These are phyloP conservation scores for Pleurozium schreberi DNA, from an alignment of 225 moss, liverwort and hornwort genomes.

Conservation along the genomic window DNA sequence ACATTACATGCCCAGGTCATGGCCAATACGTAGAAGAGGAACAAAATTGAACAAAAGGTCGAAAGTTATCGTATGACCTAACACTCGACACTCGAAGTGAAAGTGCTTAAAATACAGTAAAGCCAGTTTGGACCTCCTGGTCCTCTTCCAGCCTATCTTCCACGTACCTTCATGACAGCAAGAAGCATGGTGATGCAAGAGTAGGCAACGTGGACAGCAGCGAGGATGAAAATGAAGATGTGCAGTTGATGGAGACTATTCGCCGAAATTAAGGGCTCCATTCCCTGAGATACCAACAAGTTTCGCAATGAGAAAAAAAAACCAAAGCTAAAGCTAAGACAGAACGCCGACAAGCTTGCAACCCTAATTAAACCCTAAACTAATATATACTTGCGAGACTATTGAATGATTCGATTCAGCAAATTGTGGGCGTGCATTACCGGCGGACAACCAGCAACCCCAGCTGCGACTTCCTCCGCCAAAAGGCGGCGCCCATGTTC, in stretches of 20 bases:
- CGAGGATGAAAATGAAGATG: slow-evolving; percentile 79
- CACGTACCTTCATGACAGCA: slow-evolving; percentile 48
- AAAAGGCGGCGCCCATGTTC: not conserved
- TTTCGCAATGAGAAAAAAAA: not conserved
- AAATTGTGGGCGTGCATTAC: not conserved
- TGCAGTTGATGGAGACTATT: slow-evolving; percentile 71
- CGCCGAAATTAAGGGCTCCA: slow-evolving; percentile 38
- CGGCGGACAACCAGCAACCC: not conserved
- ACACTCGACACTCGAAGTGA: too few relatives aligned
- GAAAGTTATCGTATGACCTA: too few relatives aligned
- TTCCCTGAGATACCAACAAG: not conserved
- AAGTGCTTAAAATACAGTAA: not conserved
- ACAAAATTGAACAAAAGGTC: too few relatives aligned
- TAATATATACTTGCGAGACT: not conserved
- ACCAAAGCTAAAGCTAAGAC: not conserved
- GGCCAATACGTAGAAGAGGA: too few relatives aligned
- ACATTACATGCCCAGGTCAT: too few relatives aligned
- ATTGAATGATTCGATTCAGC: not conserved
- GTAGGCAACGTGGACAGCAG: slow-evolving; percentile 55
- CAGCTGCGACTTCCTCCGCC: not conserved
- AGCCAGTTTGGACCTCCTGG: not conserved
- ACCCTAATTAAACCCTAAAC: not conserved
- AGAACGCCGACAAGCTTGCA: not conserved
- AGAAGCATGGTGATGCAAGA: slow-evolving; percentile 77
- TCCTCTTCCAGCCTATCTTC: not conserved